phyloP scores from a whole-genome alignment of 352 stramenopile genomes.

The Phytophthora nicotianae region DNA sequence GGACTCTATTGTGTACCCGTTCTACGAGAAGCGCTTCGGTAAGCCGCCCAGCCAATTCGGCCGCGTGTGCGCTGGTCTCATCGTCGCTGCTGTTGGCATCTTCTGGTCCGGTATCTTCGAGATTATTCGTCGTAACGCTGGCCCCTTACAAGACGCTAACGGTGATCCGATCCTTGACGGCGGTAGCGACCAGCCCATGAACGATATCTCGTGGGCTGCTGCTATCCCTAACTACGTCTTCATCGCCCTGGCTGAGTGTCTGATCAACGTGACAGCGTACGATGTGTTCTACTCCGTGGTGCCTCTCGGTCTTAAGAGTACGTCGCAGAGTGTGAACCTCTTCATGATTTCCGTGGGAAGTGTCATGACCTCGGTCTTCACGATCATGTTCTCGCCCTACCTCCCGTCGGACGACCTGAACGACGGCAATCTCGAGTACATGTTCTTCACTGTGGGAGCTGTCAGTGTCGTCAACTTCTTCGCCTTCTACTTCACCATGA shows the following conservation, averaged over 20 bases:
- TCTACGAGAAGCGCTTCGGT: constrained; percentile 59
- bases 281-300: constrained; percentile 90
- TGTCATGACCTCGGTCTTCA: constrained; percentile 89
- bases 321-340: constrained; percentile 86
- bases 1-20: constrained; percentile 75
- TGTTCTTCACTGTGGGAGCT: constrained; percentile 86
- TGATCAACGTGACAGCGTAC: constrained; percentile 90
- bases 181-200: constrained; percentile 69
- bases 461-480: constrained; percentile 78
- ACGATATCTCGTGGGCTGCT: constrained; percentile 81
- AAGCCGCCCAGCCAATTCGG: constrained; percentile 73
- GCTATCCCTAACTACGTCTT: constrained; percentile 85
- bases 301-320: constrained; percentile 87
- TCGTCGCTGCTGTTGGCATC: constrained; percentile 81
- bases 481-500: constrained; percentile 72
- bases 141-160: constrained; percentile 36
- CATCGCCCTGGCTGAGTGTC: constrained; percentile 80
- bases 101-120: constrained; percentile 86
- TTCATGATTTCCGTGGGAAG: constrained; percentile 90
- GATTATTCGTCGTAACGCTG: constrained; percentile 62
- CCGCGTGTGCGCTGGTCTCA: constrained; percentile 76
- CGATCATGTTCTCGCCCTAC: constrained; percentile 78
- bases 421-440: constrained; percentile 88
- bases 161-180: constrained; percentile 36
- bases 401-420: constrained; percentile 73